Base-by-base conservation (phyloP, 2,329 filamentous ascomycete genomes). In the Ophiostoma angusticollis region DNA sequence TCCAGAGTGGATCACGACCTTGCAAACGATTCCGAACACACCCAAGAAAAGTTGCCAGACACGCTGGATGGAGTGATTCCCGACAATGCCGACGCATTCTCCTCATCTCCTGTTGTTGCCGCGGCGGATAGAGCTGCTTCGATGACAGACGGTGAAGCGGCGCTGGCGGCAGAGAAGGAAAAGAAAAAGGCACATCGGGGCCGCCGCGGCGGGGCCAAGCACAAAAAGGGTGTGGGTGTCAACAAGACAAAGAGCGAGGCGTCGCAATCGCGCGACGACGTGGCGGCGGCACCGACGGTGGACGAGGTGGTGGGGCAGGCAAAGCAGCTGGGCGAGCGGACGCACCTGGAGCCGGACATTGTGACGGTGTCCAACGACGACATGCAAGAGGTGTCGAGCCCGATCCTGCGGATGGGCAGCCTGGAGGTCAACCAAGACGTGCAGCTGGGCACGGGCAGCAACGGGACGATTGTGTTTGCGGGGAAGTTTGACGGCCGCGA, bases 381-480 rank as follows among this genome's bases (percentile, higher is more conserved):
- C 52, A 64, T 78, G 54, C 64, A 72, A 44, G 70, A 76, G 35
- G 66, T 79, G 6, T 72, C 70, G 2, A 71, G 70, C 0, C 67
- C 72, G 4, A 68, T 72, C 35, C 64, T 78, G 48, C 70, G 66
- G 39, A 75, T 80, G 55, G 74, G 73, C 22, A 74, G 70, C 40
- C 69, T 81, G 2, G 71, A 78, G 49, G 75, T 80, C 37, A 69
- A 80, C 46, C 70, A 71, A 31, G 70, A 78, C 32, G 64, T 71
- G 49, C 71, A 78, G 46, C 64, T 81, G 22, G 77, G 77, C 17
- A 80, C 84, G 43, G 91, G 91, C 39, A 96, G 89, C 57, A 93
- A 95, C 54, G 91, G 91, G n/a, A 98, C 91, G 0, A 78, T 93
- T 38, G 91, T 98, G 1, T 96, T 91, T 57, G 80, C 84, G 35